Conservation (phyloP, 1,284 basidiomycete genomes). For the Heterobasidion annosum region DNA sequence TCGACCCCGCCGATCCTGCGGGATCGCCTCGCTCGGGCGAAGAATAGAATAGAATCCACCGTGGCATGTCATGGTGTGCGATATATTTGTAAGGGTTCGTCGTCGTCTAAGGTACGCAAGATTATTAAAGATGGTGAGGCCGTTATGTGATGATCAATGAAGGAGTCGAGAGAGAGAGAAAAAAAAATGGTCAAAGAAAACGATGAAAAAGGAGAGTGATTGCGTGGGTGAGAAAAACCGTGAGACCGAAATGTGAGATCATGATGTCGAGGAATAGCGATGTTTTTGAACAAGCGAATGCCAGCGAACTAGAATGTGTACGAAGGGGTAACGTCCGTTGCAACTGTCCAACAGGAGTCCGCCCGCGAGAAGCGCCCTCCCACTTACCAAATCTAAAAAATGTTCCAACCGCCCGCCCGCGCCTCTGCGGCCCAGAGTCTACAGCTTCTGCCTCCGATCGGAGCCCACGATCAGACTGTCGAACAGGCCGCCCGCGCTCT, state of each 20-base stretch:
- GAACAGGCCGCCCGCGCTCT: constrained; percentile 78
- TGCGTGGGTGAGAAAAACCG: too few species aligned
- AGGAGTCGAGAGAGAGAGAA: neutral
- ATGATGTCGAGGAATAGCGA: neutral
- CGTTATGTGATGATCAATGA: neutral
- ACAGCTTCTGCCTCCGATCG: constrained; percentile 44
- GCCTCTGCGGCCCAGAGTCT: neutral
- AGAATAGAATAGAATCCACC: neutral
- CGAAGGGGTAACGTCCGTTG: neutral
- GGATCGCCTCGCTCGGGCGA: too few species aligned
- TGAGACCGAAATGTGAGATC: neutral
- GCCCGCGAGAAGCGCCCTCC: too few species aligned
- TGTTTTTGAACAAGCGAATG: too few species aligned
- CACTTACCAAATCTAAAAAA: neutral
- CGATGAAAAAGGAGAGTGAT: neutral
- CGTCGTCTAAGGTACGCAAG: neutral
- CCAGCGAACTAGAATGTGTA: too few species aligned
- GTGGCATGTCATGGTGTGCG: neutral
- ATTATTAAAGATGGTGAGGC: neutral
- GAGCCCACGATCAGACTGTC: constrained; percentile 84
- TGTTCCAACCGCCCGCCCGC: neutral
- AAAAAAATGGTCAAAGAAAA: neutral
- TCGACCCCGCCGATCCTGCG: too few species aligned
- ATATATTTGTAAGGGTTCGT: neutral
- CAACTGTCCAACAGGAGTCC: neutral